Base-by-base conservation (phyloP, 2,329 filamentous ascomycete species). In the Lomentospora prolificans region DNA sequence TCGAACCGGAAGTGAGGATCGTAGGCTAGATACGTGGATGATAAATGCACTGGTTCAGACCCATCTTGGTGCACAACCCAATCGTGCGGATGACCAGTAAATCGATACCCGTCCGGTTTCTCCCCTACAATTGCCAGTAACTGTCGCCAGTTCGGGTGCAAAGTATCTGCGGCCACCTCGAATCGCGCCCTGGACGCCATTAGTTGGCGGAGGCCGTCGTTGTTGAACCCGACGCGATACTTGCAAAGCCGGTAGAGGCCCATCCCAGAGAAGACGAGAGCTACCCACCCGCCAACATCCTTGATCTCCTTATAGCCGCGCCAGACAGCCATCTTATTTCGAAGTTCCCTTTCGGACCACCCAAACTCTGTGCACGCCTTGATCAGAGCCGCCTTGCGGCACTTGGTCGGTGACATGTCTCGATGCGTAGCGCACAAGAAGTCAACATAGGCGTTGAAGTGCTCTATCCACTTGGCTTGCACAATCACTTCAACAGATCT, bases 181-280 rank as follows among this genome's bases (percentile, higher is more conserved):
- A 81, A 70, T 14, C 75, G 69, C 27, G 73, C 70, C 41, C 70
- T 65, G 7, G 79, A 62, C 30, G 67, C 67, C 14, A 68, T 67
- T 5, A 82, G 66, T 44, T 73, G 71, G 4, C 39, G 28, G 8
- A 56, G 14, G n/a, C 17, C 19, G 8, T 51, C 50, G 24, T 30
- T 8, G 19, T 51, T 30, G 61, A 81, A 80, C 3, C 75, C 75
- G 1, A 76, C 74, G 46, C 79, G 73, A 62, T 82, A 82, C 62
- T 82, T 82, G 73, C 78, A 82, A 64, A 81, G 79, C 6, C 79
- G 72, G 63, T 82, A 82, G 12, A 82, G 73, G 1, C 79, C 79
- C 66, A 77, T 77, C 31, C 79, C 78, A 3, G 79, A 74, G 60
- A 82, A 82, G 2, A 81, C 73, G 3, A 82, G 69, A 9, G 76